A percentile compares a stretch with the other conserved stretches of the same genome.
Conservation (phyloP, 768 basidiomycete species). For the Leccinum subgranulosum region DNA sequence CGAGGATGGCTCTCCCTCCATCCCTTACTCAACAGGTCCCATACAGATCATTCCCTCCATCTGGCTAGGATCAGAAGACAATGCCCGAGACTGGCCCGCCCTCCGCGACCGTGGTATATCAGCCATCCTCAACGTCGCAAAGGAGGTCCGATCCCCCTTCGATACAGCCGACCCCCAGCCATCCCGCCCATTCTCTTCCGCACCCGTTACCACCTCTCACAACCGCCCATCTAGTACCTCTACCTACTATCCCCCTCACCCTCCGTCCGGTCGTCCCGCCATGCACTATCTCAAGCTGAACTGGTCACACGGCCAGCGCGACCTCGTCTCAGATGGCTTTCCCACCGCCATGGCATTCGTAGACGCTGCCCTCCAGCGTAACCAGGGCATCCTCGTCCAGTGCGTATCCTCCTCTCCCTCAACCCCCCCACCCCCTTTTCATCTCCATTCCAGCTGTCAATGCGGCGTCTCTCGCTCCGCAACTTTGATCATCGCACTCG, state of each 20-base stretch:
- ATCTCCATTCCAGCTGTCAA: conserved; percentile 64
- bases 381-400: conserved; percentile 84
- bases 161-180: conserved; percentile 47
- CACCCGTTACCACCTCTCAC: conserved; percentile 54
- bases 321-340: conserved; percentile 79
- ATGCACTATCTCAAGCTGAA: conserved; percentile 87
- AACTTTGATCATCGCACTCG: conserved; percentile 84
- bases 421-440: conserved; percentile 11
- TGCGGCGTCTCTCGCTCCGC: conserved; percentile 92
- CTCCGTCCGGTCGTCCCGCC: conserved; percentile 65
- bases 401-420: conserved; percentile 40
- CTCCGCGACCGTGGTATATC: conserved; percentile 71
- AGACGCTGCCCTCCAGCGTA: conserved; percentile 70
- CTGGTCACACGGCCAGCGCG: conserved; percentile 94
- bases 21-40: conserved; percentile 80
- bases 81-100: conserved; percentile 76
- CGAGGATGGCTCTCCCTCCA: conserved; percentile 56
- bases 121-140: conserved; percentile 87
- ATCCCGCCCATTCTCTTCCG: conserved; percentile 61
- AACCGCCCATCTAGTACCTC: conserved; percentile 27
- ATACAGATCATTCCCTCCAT: conserved; percentile 80
- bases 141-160: conserved; percentile 80
- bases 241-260: conserved; percentile 66
- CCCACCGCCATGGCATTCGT: conserved; percentile 77
- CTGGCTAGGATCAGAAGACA: conserved; percentile 91